A percentile compares a stretch with the other conserved stretches of the same genome.
These are phyloP conservation scores for Flaveria ramosissima DNA, from an alignment of 129 eudicot species.

Conservation along the genomic window DNA sequence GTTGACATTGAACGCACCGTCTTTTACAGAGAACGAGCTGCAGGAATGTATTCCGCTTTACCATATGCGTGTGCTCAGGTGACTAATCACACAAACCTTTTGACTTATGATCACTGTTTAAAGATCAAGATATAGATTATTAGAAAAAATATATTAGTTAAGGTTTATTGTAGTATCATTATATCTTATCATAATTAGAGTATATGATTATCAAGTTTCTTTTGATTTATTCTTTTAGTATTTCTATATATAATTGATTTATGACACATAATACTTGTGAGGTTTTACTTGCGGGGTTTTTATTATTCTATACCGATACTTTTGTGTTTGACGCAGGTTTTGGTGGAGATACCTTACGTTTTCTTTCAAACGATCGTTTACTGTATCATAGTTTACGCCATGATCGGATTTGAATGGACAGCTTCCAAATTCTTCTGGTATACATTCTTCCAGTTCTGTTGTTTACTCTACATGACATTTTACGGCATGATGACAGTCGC, in stretches of 20 bases:
- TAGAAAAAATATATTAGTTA: too few species aligned
- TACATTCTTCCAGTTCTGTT: constrained; percentile 65
- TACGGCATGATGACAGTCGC: constrained; percentile 94
- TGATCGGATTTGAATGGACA: constrained; percentile 86
- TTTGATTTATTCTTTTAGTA: not conserved
- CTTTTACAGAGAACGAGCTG: constrained; percentile 84
- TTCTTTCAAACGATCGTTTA: constrained; percentile 53
- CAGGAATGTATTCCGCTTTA: constrained; percentile 86
- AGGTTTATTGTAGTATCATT: too few species aligned
- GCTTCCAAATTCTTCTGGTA: constrained; percentile 76
- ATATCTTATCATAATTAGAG: too few species aligned
- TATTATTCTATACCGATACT: not conserved
- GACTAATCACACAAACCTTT: not conserved
- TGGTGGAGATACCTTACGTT: constrained; percentile 74
- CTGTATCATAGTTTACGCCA: constrained; percentile 62
- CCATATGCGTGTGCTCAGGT: constrained; percentile 95
- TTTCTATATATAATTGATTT: too few species aligned
- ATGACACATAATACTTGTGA: not conserved
- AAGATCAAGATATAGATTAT: too few species aligned
- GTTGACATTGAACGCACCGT: constrained; percentile 80
- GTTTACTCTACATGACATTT: constrained; percentile 70
- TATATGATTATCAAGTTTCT: too few species aligned
- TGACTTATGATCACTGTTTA: too few species aligned
- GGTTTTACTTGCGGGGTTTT: not conserved
- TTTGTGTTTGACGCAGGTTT: constrained; percentile 37